Evolutionary conservation across 2,329 filamentous ascomycete species (phyloP).

Genomic region (Didymella pinodella): DNA sequence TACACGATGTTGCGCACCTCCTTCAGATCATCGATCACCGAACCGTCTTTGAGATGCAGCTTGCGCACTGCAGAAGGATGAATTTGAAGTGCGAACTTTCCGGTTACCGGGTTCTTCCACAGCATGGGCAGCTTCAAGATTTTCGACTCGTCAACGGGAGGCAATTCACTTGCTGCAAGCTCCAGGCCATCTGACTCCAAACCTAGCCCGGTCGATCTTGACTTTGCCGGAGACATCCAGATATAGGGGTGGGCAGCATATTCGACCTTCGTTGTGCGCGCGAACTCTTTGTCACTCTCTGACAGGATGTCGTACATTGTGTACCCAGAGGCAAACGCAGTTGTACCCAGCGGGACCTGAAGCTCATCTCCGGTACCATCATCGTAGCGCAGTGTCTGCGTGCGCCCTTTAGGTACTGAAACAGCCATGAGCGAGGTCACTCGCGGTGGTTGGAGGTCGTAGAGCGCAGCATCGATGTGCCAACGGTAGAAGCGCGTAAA

Average conservation of each 20-base stretch:
- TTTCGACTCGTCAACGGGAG: conserved; percentile 69
- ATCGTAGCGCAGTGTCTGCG: conserved; percentile 74
- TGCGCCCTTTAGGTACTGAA: conserved; percentile 67
- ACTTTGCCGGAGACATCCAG: conserved; percentile 77
- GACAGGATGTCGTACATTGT: conserved; percentile 74
- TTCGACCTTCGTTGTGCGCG: conserved; percentile 70
- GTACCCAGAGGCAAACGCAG: conserved; percentile 76
- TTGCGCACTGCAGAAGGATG: conserved; percentile 76
- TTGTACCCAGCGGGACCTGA: conserved; percentile 75
- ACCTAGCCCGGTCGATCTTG: conserved; percentile 74
- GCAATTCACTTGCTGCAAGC: conserved; percentile 66
- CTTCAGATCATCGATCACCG: conserved; percentile 71
- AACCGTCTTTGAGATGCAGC: conserved; percentile 72
- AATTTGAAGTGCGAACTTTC: conserved; percentile 73
- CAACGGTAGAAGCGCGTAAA: conserved; percentile 74
- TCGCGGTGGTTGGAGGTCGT: conserved; percentile 75
- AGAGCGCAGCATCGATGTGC: conserved; percentile 82
- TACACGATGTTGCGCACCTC: conserved; percentile 75
- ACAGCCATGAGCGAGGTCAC: conserved; percentile 78
- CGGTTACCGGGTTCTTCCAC: conserved; percentile 78
- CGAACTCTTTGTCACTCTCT: conserved; percentile 72
- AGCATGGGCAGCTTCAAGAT: conserved; percentile 78
- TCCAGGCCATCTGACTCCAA: conserved; percentile 72
- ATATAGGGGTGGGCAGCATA: conserved; percentile 83
- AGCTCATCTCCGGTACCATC: conserved; percentile 73